phyloP scores from a whole-genome alignment of 345 rosid genomes.

The Euphorbia peplus region DNA sequence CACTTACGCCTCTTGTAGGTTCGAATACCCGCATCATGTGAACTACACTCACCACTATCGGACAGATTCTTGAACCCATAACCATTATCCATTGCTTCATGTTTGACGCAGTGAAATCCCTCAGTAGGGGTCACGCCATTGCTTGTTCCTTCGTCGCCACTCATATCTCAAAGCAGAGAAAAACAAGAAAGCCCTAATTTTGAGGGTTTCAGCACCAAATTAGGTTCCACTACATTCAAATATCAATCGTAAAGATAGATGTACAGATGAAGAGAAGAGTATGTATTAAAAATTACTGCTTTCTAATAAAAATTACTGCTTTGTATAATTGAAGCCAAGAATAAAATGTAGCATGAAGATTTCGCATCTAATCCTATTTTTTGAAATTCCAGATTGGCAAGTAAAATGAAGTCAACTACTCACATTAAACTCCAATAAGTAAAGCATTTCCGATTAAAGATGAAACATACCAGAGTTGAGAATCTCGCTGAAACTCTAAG shows the following conservation, averaged over 20 bases:
- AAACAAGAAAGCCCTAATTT: conserved; percentile 17
- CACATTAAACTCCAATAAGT: conserved; percentile 9
- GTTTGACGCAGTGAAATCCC: conserved; percentile 26
- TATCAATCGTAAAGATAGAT: conserved; percentile 14
- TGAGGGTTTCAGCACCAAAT: conserved; percentile 23
- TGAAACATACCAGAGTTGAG: conserved; percentile 27
- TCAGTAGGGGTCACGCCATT: conserved; percentile 37
- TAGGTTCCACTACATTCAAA: conserved; percentile 31
- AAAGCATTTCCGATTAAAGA: background rate
- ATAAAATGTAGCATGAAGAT: background rate
- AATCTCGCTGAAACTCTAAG: conserved; percentile 17
- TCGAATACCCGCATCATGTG: conserved; percentile 38
- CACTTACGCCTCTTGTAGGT: conserved; percentile 77
- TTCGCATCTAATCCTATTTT: background rate
- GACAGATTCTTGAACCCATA: conserved; percentile 28
- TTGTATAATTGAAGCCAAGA: conserved; percentile 2
- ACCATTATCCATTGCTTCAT: conserved; percentile 38
- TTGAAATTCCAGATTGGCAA: background rate
- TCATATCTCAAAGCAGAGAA: conserved; percentile 32
- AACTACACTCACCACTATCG: conserved; percentile 40
- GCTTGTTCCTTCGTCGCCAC: conserved; percentile 41
- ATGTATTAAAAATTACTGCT: background rate
- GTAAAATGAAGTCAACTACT: conserved; percentile 18
- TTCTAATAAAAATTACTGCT: background rate
- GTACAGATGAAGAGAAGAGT: no score